Base-by-base conservation (phyloP, 1,284 basidiomycete species). In the Clitocybe nebularis region DNA sequence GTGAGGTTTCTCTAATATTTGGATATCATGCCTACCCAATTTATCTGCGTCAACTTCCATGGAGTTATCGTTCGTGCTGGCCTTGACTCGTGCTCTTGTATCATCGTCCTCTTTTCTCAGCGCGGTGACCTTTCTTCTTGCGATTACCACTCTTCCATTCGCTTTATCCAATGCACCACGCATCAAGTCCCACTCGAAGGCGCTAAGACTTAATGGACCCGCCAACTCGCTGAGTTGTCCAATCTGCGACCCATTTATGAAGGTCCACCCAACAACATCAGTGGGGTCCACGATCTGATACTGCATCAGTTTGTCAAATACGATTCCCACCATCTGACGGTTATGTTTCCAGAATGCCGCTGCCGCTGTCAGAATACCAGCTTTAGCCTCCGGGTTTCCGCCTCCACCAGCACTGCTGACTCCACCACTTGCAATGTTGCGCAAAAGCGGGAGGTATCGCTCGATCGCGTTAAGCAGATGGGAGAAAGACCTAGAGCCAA, bases 381-480 rank as follows among this genome's bases (percentile, higher is more conserved):
- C 70, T 54, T 84, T 89, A 25, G 82, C 83, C 48, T 79, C 79
- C 0, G 69, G 54, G 45, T 71, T 76, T 1, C 77, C 69, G 10
- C 53, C 51, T 1, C 69, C 51, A 52, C 65, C 57, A 1, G 64
- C 56, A 8, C 61, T 64, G 20, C 67, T 64, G 13, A 59, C 59
- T 8, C 71, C 70, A 7, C 61, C 69, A 26, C 64, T 66, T 1
- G 83, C 79, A 32, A 98, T 69, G 40, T 76, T 77, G 13, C 93
- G 87, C 5, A 99, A 74, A 0, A 98, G 70, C 8, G 83, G 79
- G n/a, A 98, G 82, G 64, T 99, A 99, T 4, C 92, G 84, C 63
- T 99, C 96, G 48, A 98, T 92, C 5, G 94, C 93, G 62, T 99
- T 99, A 50, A 99, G 79, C 57, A 98, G 87, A 63, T 99, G 96